These are phyloP conservation scores for Aspergillus persii DNA, from an alignment of 2,329 filamentous ascomycete species.

Conservation along the genomic window DNA sequence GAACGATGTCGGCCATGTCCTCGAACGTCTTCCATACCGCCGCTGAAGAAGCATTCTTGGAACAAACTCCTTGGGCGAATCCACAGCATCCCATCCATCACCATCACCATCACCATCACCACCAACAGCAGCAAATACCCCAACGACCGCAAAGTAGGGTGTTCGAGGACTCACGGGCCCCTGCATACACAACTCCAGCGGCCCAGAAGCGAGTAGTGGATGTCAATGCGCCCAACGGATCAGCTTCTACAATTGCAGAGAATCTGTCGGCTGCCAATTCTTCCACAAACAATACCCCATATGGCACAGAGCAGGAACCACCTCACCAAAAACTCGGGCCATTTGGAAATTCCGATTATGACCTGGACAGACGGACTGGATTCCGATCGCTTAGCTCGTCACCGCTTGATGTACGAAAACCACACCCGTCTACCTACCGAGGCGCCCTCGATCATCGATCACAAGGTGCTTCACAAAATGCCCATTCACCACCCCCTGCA, in stretches of 20 bases:
- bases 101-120: slow-evolving; percentile 39
- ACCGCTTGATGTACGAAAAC: slow-evolving; percentile 40
- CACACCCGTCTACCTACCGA: slow-evolving; percentile 28
- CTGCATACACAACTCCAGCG: slow-evolving; percentile 42
- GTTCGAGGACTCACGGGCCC: slow-evolving; percentile 35
- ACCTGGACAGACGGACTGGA: slow-evolving; percentile 33
- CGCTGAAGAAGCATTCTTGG: slow-evolving; percentile 81
- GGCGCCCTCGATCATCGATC: slow-evolving; percentile 27
- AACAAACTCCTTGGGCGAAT: slow-evolving; percentile 90
- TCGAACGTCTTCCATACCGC: slow-evolving; percentile 44
- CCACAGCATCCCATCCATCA: slow-evolving; percentile 71
- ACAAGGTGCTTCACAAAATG: slow-evolving; percentile 23
- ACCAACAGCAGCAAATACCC: slow-evolving; percentile 31
- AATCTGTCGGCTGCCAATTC: slow-evolving; percentile 26
- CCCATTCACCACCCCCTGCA: slow-evolving; percentile 34
- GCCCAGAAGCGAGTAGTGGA: slow-evolving; percentile 46
- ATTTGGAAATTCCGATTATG: slow-evolving; percentile 33
- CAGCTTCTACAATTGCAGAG: slow-evolving; percentile 48
- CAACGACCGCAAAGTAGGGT: slow-evolving; percentile 31
- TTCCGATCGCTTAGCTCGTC: slow-evolving; percentile 40
- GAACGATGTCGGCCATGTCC: slow-evolving; percentile 32
- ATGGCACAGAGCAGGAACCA: slow-evolving; percentile 37
- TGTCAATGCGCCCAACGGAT: slow-evolving; percentile 43
- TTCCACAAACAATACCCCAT: slow-evolving; percentile 45
- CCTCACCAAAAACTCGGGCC: slow-evolving; percentile 22